Conservation (phyloP, 306 rosid genomes). For the Trichosanthes truncata region DNA sequence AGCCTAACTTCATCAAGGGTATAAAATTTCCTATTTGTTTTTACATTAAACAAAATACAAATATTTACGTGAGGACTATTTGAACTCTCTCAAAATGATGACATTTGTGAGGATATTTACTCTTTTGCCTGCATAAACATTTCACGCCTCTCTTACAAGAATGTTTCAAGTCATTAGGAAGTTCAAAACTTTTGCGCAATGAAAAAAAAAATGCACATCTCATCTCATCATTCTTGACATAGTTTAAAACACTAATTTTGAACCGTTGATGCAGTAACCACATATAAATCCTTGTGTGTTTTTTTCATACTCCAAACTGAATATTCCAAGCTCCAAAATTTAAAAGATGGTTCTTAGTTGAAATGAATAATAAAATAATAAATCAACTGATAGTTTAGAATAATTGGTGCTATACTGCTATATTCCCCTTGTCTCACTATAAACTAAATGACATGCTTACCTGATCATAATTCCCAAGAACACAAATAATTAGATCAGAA, state of each 20-base stretch:
- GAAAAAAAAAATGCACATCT: not conserved
- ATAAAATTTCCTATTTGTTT: no score
- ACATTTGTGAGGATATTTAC: not conserved
- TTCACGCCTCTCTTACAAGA: not conserved
- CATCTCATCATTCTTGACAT: not conserved
- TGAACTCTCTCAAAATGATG: no score
- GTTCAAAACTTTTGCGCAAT: not conserved
- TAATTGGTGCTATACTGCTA: not conserved
- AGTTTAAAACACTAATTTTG: not conserved
- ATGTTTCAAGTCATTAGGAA: no score
- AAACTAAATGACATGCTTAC: not conserved
- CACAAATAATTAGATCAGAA: not conserved
- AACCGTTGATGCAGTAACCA: not conserved
- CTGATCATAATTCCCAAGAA: not conserved
- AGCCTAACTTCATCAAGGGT: no score
- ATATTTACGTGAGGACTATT: no score
- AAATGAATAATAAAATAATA: not conserved
- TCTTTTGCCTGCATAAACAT: not conserved
- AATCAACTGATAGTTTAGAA: not conserved
- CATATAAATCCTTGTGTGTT: not conserved
- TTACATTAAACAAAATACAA: no score
- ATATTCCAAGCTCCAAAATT: not conserved
- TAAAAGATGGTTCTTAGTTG: not conserved
- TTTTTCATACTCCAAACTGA: not conserved
- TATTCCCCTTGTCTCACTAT: not conserved